Conservation (phyloP, 2,329 filamentous ascomycete genomes). For the Xylariaceae sp. region DNA sequence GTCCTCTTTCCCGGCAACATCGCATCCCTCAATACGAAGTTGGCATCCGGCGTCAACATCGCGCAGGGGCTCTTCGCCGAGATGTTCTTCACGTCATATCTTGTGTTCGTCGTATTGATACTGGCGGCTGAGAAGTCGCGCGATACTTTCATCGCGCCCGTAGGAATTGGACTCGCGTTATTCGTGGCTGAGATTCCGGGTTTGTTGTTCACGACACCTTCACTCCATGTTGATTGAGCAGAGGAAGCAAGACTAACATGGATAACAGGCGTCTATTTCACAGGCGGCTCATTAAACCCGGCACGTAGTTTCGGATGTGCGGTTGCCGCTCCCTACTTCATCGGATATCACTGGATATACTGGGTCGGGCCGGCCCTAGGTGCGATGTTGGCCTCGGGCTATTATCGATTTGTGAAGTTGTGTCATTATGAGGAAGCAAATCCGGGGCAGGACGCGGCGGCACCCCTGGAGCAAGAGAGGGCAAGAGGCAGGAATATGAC, state of each 20-base stretch:
- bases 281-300: slow-evolving; percentile 40
- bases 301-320: slow-evolving; percentile 42
- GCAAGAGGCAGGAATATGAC: neutral
- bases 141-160: slow-evolving; percentile 58
- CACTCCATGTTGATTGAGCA: neutral
- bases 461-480: slow-evolving; percentile 30
- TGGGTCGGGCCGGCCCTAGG: slow-evolving; percentile 42
- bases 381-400: slow-evolving; percentile 36
- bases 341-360: slow-evolving; percentile 40
- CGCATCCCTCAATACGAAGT: slow-evolving; percentile 20
- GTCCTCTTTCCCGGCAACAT: slow-evolving; percentile 48
- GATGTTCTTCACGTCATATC: slow-evolving; percentile 54
- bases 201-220: slow-evolving; percentile 16
- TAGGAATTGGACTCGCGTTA: slow-evolving; percentile 60
- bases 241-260: neutral
- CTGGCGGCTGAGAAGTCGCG: slow-evolving; percentile 62
- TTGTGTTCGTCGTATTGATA: slow-evolving; percentile 59
- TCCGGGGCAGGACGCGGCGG: slow-evolving; percentile 32
- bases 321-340: slow-evolving; percentile 34
- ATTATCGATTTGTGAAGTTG: slow-evolving; percentile 40
- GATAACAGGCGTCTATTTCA: slow-evolving; percentile 35
- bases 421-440: slow-evolving; percentile 40
- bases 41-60: slow-evolving; percentile 27
- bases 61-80: slow-evolving; percentile 54
- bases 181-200: slow-evolving; percentile 46